Evolutionary conservation across 164 flowering plant species (phyloP), one percentile per base, ranked within the genome.

Genomic region (Magnolia changhungtana): DNA sequence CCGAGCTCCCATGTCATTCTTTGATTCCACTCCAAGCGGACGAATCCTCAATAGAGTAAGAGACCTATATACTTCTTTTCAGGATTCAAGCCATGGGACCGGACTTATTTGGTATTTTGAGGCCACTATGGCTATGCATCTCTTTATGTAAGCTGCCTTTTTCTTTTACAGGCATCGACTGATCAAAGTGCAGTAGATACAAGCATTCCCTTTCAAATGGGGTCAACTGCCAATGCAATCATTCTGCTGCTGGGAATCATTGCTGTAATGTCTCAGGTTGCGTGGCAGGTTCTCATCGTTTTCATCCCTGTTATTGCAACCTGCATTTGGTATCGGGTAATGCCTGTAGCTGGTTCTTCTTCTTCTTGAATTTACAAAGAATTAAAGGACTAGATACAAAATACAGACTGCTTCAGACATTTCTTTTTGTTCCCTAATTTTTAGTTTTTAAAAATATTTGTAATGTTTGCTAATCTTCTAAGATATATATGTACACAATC

Each of bases 1-100:
- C 80, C 97, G 97, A 69, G 92, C 97, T 4, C 96, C 97, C 49
- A 92, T 96, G 99, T 91, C 97, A 63, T 96, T 94, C 83, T 94
- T 92, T 82, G 99, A 96, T 87, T 66, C 99, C 71, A 96, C 99
- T 5, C 99, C 99, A 49, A 90, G 92, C 82, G 97, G 97, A 50
- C 86, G 98, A 63, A 90, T 96, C 76, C 78, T 96, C 4, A 94
- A 90, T 67, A 85, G 98, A 74, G 99, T 96, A 83, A 77, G 92
- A 80, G 19, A 24, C 23, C 16, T 14, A 27, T 51, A 50, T 6
- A 63, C 23, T 69, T 6, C 29, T 76, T 37, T 45, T 31, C 31
- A 24, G 49, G 49, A 24, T 29, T 68, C 19, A n/a, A 64, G 29
- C 29, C 24, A 1, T 8, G 21, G 71, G 51, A 65, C 10, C 8